phyloP scores from a whole-genome alignment of 2,329 filamentous ascomycete genomes.

The Trichophyton schoenleinii region DNA sequence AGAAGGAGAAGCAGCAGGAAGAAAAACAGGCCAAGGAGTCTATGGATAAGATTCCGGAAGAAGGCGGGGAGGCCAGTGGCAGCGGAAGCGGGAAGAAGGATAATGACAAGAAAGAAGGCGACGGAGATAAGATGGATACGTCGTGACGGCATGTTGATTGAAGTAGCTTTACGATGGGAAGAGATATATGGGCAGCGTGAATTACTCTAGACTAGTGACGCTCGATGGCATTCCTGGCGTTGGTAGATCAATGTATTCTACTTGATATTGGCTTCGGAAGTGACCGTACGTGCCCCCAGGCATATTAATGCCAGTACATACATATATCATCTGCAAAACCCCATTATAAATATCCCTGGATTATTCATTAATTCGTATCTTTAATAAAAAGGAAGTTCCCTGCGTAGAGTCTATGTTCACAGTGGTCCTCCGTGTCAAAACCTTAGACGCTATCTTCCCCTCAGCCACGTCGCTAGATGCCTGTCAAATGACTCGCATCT shows the following conservation, averaged over 20 bases:
- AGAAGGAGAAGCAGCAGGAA: slow-evolving; percentile 68
- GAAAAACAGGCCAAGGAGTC: slow-evolving; percentile 60
- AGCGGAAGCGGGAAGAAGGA: slow-evolving; percentile 41
- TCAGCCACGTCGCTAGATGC: slow-evolving; percentile 67
- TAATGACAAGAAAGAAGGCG: slow-evolving; percentile 40
- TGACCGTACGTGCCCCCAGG: background rate
- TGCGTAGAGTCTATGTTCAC: background rate
- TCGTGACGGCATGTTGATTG: slow-evolving; percentile 42
- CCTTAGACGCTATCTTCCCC: slow-evolving; percentile 39
- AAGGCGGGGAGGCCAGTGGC: slow-evolving; percentile 54
- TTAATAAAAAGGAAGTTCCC: background rate
- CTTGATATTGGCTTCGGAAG: background rate
- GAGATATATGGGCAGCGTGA: background rate
- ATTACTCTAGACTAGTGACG: slow-evolving; percentile 3
- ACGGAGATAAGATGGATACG: slow-evolving; percentile 79
- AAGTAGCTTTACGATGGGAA: background rate
- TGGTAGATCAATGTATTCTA: slow-evolving; percentile 2
- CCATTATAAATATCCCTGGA: background rate
- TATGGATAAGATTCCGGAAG: slow-evolving; percentile 71
- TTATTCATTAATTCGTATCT: background rate
- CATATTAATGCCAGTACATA: background rate
- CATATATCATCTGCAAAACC: background rate
- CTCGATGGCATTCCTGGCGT: slow-evolving; percentile 1
- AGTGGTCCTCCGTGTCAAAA: slow-evolving; percentile 14
- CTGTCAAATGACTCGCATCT: slow-evolving; percentile 91